Base-by-base conservation (phyloP, 108 stramenopile species). In the Conticribra guillardii region DNA sequence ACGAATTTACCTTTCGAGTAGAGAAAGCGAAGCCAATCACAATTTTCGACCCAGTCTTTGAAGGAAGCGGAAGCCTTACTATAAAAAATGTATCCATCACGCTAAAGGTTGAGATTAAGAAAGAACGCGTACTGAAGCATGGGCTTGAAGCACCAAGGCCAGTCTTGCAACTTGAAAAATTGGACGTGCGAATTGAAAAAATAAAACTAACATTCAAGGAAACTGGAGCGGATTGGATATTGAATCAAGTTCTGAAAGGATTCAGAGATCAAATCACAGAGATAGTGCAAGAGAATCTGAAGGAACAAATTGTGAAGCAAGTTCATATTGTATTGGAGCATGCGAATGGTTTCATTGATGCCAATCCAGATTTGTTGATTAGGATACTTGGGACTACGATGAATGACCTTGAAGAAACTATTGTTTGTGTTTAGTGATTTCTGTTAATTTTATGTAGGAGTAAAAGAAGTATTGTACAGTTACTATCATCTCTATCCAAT, bases 21-120 rank as follows among this genome's bases (percentile, higher is more conserved):
- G 91, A 95, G 64, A 88, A 90, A 53, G 69, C 73, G 30, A 74
- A 87, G 34, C 70, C 57, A 27, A 66, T 58, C 30, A 87, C 81
- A 28, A 73, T 92, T 16, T 95, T 95, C 54, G 93, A 95, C 69
- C 93, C 93, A 29, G 86, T 90, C 9, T 92, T 95, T 55, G 91
- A 95, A 49, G 93, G 90, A 22, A 45, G 70, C 11, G 90, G 88
- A 31, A 74, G 58, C 24, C 63, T 95, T 14, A 66, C 70, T 28
- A 83, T 95, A 0, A 75, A 81, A 31, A 89, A 95, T 78, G 82
- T 91, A 24, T 92, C 85, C 18, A 81, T 95, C 54, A 73, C 75
- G n/a, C 72, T 95, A 7, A 82, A 86, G 30, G 77, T 95, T 4
- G 88, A 90, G 64, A 83, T 88, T 41, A 82, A 79, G 44, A 92